These are phyloP conservation scores for Haplosporangium sp. DNA, from an alignment of 371 early-diverging fungal genomes.

Conservation along the genomic window DNA sequence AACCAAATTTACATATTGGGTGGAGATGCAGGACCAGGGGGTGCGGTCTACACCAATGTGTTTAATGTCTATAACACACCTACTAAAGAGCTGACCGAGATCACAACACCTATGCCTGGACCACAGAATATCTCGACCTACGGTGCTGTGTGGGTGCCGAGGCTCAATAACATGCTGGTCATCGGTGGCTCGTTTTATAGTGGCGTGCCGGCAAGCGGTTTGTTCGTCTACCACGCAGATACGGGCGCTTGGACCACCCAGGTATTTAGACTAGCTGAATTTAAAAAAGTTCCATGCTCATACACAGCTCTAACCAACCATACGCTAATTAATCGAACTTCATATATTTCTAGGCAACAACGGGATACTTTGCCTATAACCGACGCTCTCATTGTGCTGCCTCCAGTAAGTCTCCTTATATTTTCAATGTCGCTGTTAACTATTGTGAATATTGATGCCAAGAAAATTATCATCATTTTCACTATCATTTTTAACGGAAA, in stretches of 20 bases:
- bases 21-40: conserved; percentile 24
- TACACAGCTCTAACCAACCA: not conserved
- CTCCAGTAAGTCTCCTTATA: conserved; percentile 27
- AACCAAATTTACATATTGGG: conserved; percentile 37
- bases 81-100: conserved; percentile 15
- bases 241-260: conserved; percentile 35
- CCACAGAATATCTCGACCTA: conserved; percentile 31
- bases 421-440: not conserved
- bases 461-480: not conserved
- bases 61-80: conserved; percentile 26
- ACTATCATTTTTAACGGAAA: no score
- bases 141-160: conserved; percentile 31
- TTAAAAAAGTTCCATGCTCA: not conserved
- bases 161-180: conserved; percentile 33
- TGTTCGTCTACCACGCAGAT: conserved; percentile 25
- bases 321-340: not conserved
- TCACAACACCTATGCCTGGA: conserved; percentile 15
- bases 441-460: not conserved
- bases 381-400: conserved; percentile 34
- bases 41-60: conserved; percentile 13
- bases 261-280: conserved; percentile 4
- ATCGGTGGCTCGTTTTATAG: conserved; percentile 18
- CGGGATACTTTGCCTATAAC: conserved; percentile 26
- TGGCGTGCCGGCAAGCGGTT: not conserved
- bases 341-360: conserved; percentile 26